These are phyloP conservation scores for Lasiosphaeria miniovina DNA, from an alignment of 495 filamentous ascomycete species.

Conservation along the genomic window DNA sequence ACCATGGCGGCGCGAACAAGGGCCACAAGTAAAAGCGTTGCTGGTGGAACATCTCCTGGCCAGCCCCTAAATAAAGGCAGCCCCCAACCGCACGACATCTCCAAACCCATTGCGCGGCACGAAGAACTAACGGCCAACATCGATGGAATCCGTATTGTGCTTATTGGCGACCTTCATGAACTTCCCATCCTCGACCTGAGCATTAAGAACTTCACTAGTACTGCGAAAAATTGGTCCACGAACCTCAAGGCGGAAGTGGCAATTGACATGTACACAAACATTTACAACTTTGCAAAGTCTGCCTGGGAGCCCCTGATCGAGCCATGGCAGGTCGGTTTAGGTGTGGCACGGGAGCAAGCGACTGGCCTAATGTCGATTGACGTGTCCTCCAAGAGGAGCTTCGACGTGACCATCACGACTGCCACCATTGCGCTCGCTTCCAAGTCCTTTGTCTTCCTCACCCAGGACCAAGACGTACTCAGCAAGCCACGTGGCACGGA, in stretches of 20 bases:
- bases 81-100: constrained; percentile 33
- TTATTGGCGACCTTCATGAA: constrained; percentile 95
- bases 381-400: constrained; percentile 77
- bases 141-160: constrained; percentile 85
- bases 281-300: constrained; percentile 98
- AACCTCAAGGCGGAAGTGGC: constrained; percentile 82
- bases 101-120: constrained; percentile 40
- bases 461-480: constrained; percentile 85
- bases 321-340: constrained; percentile 91
- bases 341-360: constrained; percentile 73
- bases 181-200: constrained; percentile 91
- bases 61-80: constrained; percentile 12
- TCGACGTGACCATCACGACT: constrained; percentile 90
- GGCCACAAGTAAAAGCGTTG: constrained; percentile 23
- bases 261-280: constrained; percentile 89
- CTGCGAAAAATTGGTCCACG: constrained; percentile 85
- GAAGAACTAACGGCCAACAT: constrained; percentile 83
- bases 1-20: constrained; percentile 46
- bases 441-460: constrained; percentile 88
- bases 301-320: constrained; percentile 97
- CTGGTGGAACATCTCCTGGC: constrained; percentile 2
- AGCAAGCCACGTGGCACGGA: constrained; percentile 90
- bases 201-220: constrained; percentile 81
- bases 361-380: constrained; percentile 79
- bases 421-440: constrained; percentile 90